Evolutionary conservation across 345 rosid species (phyloP).

Genomic region (Kandelia obovata): DNA sequence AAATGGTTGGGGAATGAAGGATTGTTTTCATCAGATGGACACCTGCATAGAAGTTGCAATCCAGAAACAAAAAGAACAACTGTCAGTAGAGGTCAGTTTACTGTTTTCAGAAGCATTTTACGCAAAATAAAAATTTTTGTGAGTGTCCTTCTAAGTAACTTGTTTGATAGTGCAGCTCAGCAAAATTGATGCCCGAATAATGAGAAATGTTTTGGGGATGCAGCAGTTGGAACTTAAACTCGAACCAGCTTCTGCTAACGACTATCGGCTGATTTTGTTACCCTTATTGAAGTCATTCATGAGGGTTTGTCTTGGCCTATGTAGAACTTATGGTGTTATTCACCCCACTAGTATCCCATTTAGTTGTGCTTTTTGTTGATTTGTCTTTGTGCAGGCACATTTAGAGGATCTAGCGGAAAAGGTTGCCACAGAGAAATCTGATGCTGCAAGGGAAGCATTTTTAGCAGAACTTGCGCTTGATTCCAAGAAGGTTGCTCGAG

Average conservation of each 20-base stretch:
- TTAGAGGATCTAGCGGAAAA: slow-evolving; percentile 92
- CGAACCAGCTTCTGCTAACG: slow-evolving; percentile 61
- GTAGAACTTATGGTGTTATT: slow-evolving; percentile 10
- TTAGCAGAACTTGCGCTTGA: slow-evolving; percentile 92
- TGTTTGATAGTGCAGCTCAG: slow-evolving; percentile 56
- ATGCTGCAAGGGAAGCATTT: slow-evolving; percentile 97
- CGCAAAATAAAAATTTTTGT: slow-evolving; percentile 1
- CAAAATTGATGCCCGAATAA: slow-evolving; percentile 71
- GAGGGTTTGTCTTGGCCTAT: slow-evolving; percentile 55
- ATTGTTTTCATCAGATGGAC: slow-evolving; percentile 62
- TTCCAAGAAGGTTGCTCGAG: slow-evolving; percentile 60
- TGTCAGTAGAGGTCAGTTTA: slow-evolving; percentile 63
- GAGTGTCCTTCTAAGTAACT: slow-evolving; percentile 10
- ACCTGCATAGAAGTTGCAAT: slow-evolving; percentile 73
- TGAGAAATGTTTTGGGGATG: slow-evolving; percentile 67
- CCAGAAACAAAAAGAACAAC: slow-evolving; percentile 76
- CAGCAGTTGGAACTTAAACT: slow-evolving; percentile 84
- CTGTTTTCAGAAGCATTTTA: slow-evolving; percentile 17
- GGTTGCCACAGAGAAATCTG: slow-evolving; percentile 93
- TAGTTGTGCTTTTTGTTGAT: neutral
- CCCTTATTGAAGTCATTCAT: slow-evolving; percentile 75
- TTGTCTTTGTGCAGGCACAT: slow-evolving; percentile 44
- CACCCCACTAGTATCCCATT: slow-evolving; percentile 10
- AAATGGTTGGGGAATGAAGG: slow-evolving; percentile 71
- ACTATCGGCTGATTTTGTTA: slow-evolving; percentile 62